Evolutionary conservation across 2,329 filamentous ascomycete genomes (phyloP).

Genomic region (Sarocladium kiliense): DNA sequence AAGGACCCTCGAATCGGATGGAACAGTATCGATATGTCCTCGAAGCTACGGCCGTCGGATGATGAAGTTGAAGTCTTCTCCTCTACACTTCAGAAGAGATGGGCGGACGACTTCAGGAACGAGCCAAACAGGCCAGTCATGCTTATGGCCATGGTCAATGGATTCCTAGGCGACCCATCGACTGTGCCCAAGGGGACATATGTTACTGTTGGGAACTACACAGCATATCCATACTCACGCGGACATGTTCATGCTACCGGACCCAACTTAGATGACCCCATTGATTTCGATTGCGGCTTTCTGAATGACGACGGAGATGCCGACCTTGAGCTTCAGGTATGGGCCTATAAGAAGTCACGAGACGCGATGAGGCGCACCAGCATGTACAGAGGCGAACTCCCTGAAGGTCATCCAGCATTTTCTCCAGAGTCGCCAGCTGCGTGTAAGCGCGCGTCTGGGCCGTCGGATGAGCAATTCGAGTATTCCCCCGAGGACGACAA

Average conservation of each 20-base stretch:
- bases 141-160: constrained; percentile 27
- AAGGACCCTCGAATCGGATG: constrained; percentile 46
- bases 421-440: constrained; percentile 31
- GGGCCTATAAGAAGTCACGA: constrained; percentile 58
- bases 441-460: constrained; percentile 28
- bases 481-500: constrained; percentile 42
- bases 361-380: constrained; percentile 52
- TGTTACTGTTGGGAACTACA: constrained; percentile 45
- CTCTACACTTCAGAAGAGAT: constrained; percentile 45
- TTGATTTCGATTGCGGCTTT: constrained; percentile 53
- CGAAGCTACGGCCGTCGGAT: constrained; percentile 51
- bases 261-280: constrained; percentile 31
- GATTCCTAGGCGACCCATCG: constrained; percentile 37
- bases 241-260: constrained; percentile 56
- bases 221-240: constrained; percentile 55
- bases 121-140: constrained; percentile 40
- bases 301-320: constrained; percentile 32
- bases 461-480: constrained; percentile 27
- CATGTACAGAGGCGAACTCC: constrained; percentile 42
- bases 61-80: constrained; percentile 47
- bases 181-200: constrained; percentile 39
- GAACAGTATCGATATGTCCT: constrained; percentile 51
- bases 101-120: constrained; percentile 49
- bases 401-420: constrained; percentile 36
- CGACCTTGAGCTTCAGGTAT: constrained; percentile 54